Base-by-base conservation (phyloP, 208 protist genomes). In the Phytomonas sp. region DNA sequence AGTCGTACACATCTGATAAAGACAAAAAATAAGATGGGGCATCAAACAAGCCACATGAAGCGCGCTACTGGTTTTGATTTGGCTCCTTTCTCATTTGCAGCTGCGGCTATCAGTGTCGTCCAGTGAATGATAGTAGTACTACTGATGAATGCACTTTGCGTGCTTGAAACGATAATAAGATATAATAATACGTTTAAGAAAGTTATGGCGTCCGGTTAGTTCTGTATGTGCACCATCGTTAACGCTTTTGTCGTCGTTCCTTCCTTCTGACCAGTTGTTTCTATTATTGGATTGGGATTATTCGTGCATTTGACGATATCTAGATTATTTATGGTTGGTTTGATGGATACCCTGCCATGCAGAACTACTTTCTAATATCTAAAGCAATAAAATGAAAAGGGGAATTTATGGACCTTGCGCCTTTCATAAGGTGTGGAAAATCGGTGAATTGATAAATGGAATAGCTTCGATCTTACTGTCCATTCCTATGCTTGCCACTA, bases 171-270 rank as follows among this genome's bases (percentile, higher is more conserved):
- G 1, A 46, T 23, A 46, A 46, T 46, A 17, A 46, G 11, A 20
- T 2, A 46, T 46, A 46, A 46, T 46, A 23, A 46, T 46, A 20
- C 40, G 40, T 20, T 46, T 46, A 46, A 20, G 13, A 46, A 9
- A 20, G 2, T 46, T 17, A 46, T 46, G 40, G 40, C 40, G 40
- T 46, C 40, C 11, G 40, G 40, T 46, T 46, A 20, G 13, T 46
- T 9, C 4, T 65, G 72, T 20, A 74, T 76, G 71, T 74, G 76
- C n/a, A 74, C 72, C 30, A 67, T 67, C 13, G 60, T 4, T 46
- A 20, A 46, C 6, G 11, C 13, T 46, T 46, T 46, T 46, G 40
- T 20, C 1, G 40, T 46, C 40, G 40, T 17, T 46, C 2, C 40
- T 46, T 46, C 15, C 40, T 46, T 46, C 11, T 46, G 40, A 1